A percentile compares a stretch with the other conserved stretches of the same genome.
Evolutionary conservation across 306 rosid species (phyloP).

Genomic region (Pterocarpus santalinus): DNA sequence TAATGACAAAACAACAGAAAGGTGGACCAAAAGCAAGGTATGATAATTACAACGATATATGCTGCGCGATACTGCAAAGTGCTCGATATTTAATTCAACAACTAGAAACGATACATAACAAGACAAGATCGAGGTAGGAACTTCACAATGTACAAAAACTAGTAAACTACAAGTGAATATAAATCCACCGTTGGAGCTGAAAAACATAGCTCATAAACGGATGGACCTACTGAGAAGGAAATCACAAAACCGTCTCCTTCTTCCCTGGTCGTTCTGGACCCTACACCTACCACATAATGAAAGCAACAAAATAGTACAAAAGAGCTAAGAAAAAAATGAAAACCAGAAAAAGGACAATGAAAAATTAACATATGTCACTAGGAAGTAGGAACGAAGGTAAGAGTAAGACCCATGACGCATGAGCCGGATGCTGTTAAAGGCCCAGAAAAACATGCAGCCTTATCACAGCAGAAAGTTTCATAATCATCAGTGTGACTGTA

Average conservation of each 20-base stretch:
- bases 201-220: constrained; percentile 56
- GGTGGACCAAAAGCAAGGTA: constrained; percentile 12
- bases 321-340: not conserved
- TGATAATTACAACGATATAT: not conserved
- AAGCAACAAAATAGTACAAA: constrained; percentile 10
- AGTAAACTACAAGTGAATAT: constrained; percentile 29
- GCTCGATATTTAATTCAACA: constrained; percentile 2
- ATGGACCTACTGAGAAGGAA: constrained; percentile 54
- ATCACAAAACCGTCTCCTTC: constrained; percentile 69
- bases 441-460: constrained; percentile 58
- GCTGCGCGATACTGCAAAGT: not conserved
- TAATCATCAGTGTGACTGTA: no score
- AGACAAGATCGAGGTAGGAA: constrained; percentile 10
- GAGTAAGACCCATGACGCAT: constrained; percentile 24
- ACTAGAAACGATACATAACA: constrained; percentile 27
- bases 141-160: not conserved
- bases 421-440: constrained; percentile 49
- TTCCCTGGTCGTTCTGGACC: constrained; percentile 47
- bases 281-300: constrained; percentile 22
- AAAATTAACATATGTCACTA: not conserved
- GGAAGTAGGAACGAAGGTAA: not conserved
- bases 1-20: constrained; percentile 24
- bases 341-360: not conserved
- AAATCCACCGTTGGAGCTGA: constrained; percentile 57
- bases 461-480: constrained; percentile 34